Evolutionary conservation across 129 eudicot genomes (phyloP).

Genomic region (Flaveria bidentis): DNA sequence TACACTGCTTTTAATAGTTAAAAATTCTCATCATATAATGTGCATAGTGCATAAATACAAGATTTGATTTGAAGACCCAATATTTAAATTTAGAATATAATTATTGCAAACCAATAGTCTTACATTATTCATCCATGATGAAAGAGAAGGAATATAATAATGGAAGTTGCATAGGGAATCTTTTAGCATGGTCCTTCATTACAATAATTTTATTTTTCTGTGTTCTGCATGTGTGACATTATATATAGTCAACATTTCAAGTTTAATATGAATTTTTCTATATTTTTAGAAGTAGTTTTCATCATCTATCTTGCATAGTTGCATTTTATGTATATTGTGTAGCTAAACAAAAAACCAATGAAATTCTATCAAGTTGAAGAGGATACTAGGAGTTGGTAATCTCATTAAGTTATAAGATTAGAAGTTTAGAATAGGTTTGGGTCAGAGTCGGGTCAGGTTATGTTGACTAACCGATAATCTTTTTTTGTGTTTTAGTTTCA

Average conservation of each 20-base stretch:
- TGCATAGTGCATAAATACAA: conserved; percentile 12
- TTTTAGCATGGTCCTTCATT: conserved; percentile 39
- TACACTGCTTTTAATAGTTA: not conserved
- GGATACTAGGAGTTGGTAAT: not conserved
- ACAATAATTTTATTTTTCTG: conserved; percentile 14
- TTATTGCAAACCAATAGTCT: conserved; percentile 3
- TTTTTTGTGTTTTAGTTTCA: not conserved
- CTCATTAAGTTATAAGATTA: not conserved
- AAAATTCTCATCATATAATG: not conserved
- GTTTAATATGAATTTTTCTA: not conserved
- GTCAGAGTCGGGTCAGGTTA: not conserved
- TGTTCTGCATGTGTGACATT: conserved; percentile 11
- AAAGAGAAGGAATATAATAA: conserved; percentile 9
- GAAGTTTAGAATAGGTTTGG: not conserved
- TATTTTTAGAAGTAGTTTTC: conserved; percentile 1
- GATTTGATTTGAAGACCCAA: conserved; percentile 1
- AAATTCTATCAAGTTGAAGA: not conserved
- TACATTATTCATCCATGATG: conserved; percentile 23
- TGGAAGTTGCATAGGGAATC: conserved; percentile 41
- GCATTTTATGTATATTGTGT: conserved; percentile 5
- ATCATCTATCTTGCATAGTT: not conserved
- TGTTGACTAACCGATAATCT: not conserved
- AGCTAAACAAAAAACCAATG: not conserved
- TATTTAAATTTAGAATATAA: conserved; percentile 1
- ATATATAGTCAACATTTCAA: conserved; percentile 24